Base-by-base conservation (phyloP, 1,284 basidiomycete genomes). In the Ceratobasidium sp. region DNA sequence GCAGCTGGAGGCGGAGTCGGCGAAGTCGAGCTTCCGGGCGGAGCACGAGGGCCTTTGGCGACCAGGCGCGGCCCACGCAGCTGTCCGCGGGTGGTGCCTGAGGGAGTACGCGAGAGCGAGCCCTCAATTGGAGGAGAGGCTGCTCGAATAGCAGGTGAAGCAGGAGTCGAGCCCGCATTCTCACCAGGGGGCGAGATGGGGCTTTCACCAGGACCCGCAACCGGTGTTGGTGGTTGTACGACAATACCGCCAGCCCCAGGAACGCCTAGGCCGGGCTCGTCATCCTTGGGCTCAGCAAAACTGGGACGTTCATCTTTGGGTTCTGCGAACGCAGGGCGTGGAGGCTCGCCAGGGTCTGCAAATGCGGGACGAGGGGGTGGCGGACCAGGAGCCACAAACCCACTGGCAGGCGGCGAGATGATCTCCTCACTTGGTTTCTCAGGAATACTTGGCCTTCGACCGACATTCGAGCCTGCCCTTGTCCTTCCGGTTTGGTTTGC, bases 331-430 rank as follows among this genome's bases (percentile, higher is more conserved):
- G 60, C 25, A 5, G 60, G 47, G 13, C 60, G 60, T 15, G 60
- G 60, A 20, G 60, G 60, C 47, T 64, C 60, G 34, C 60, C 60
- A 5, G 60, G 60, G n/a, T 64, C 60, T 3, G 38, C 64, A 56
- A 68, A 68, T 22, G 64, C 29, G 8, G 64, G 64, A 8, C 64
- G 64, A 27, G 64, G 64, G 29, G 62, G 62, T 34, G 69, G 45
- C 34, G 52, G 47, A 54, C 68, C n/a, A 43, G 69, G 47, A 82
- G 75, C 7, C 79, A 82, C 42, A 82, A 82, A 70, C 86, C 86
- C 76, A 87, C 86, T 6, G 56, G 71, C 12, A 38, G 65, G 15
- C 40, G 70, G 35, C 31, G 35, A 60, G 35, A 27, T 25, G 34
- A 69, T 2, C 84, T 86, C 38, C 83, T 81, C 71, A 89, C 68